Base-by-base conservation (phyloP, 441 rosid species). In the Aleurites moluccanus region DNA sequence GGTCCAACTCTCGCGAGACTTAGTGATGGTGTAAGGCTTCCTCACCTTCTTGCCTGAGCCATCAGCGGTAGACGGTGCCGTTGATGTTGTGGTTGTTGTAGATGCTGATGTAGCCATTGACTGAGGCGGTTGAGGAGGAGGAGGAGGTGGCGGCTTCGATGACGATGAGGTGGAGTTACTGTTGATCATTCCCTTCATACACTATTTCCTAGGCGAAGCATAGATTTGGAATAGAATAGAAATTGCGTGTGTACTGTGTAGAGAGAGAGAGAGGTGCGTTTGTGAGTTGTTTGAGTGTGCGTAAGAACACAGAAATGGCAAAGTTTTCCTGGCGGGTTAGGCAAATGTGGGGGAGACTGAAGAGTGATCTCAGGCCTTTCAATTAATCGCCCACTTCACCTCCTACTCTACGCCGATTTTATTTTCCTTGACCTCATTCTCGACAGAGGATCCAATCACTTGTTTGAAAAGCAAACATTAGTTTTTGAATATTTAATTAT, bases 1-100 rank as follows among this genome's bases (percentile, higher is more conserved):
- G 0, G 97, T 90, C 98, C 98, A 92, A 83, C 85, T 92, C 89
- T 94, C 98, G 45, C 98, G 87, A 69, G 97, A 92, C 85, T 94
- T 94, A 55, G 94, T 91, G 69, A 92, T 91, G 0, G 94, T 94
- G 78, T 94, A 94, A 0, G 97, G 97, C 85, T 94, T 94, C 74
- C 98, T 89, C 56, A 90, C 85, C 84, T 92, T 94, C 97, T 84
- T 87, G 76, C 80, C 75, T 1, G 74, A 75, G 10, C 45, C 75
- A 33, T 73, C 83, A 13, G 61, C 33, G 11, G 25, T 28, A 44
- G 85, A 64, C 35, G 70, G 9, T 25, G 71, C 2, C 6, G 69
- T 50, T 10, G 72, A 55, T 71, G 81, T 18, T 25, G 72, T 85
- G 4, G 75, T 52, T 42, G 86, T 66, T 52, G 85, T 70, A 57